phyloP scores from a whole-genome alignment of 805 yeast species.

The Pichia phayaonensis region DNA sequence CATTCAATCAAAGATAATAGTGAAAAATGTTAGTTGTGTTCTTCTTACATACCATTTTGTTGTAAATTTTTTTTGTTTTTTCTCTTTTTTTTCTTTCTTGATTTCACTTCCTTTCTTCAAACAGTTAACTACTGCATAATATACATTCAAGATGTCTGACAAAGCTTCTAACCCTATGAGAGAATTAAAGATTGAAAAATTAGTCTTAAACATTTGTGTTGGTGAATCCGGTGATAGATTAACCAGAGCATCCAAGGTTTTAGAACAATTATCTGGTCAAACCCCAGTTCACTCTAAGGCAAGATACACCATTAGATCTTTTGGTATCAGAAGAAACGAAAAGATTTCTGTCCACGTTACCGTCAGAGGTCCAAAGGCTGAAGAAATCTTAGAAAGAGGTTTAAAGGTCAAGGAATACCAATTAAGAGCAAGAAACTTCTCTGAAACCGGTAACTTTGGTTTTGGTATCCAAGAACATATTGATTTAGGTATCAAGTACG shows the following conservation, averaged over 20 bases:
- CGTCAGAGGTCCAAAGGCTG: slow-evolving; percentile 99
- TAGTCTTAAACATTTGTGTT: slow-evolving; percentile 99
- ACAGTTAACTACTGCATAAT: background rate
- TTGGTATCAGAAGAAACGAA: slow-evolving; percentile 99
- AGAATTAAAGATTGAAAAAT: slow-evolving; percentile 97
- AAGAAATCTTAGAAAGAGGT: slow-evolving; percentile 99
- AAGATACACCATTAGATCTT: slow-evolving; percentile 99
- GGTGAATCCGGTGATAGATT: slow-evolving; percentile 99
- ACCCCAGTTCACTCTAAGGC: slow-evolving; percentile 99
- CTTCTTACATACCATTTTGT: background rate
- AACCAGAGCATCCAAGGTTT: slow-evolving; percentile 99
- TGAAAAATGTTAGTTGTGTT: background rate
- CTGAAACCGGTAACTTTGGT: slow-evolving; percentile 99
- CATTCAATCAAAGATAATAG: background rate
- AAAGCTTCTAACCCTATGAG: slow-evolving; percentile 91
- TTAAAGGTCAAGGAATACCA: slow-evolving; percentile 99
- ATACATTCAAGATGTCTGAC: slow-evolving; percentile 31
- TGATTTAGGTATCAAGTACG: slow-evolving; percentile 99
- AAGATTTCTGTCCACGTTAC: slow-evolving; percentile 99
- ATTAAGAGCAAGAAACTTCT: slow-evolving; percentile 89
- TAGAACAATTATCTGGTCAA: slow-evolving; percentile 99
- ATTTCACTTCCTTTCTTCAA: background rate
- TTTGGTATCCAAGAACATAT: slow-evolving; percentile 99
- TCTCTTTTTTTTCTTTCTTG: background rate
- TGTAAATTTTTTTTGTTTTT: background rate